Evolutionary conservation across 352 stramenopile species (phyloP).

Genomic region (Pythium folliculosum): DNA sequence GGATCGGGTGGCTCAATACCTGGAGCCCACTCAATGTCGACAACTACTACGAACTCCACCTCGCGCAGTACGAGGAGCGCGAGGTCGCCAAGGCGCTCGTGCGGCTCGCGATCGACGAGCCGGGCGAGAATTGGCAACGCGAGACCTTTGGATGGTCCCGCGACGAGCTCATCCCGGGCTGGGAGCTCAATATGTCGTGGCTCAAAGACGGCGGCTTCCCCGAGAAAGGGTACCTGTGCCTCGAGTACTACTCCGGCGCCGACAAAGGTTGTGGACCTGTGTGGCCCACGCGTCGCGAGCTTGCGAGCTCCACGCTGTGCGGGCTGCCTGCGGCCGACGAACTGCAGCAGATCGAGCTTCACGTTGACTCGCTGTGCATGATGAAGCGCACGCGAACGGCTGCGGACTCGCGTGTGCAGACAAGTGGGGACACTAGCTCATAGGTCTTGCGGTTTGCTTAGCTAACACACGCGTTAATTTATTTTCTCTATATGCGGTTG

Average conservation of each 20-base stretch:
- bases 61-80: conserved; percentile 70
- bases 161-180: conserved; percentile 76
- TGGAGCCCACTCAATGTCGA: conserved; percentile 68
- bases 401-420: neutral
- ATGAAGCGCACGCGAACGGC: conserved; percentile 25
- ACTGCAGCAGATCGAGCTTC: conserved; percentile 43
- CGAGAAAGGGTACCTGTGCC: conserved; percentile 71
- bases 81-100: conserved; percentile 76
- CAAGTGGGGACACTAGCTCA: too few relatives aligned
- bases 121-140: conserved; percentile 78
- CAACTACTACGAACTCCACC: conserved; percentile 78
- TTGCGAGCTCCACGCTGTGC: conserved; percentile 52
- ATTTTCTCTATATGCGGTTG: conserved; percentile 13
- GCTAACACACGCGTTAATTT: neutral
- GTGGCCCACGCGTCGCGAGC: conserved; percentile 61
- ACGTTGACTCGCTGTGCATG: conserved; percentile 64
- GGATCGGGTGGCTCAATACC: conserved; percentile 73
- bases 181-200: conserved; percentile 83
- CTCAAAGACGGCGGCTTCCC: conserved; percentile 78
- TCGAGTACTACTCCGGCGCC: conserved; percentile 79
- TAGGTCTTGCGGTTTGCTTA: neutral
- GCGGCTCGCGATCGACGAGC: conserved; percentile 76
- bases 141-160: conserved; percentile 79
- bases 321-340: conserved; percentile 46
- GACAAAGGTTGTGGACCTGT: conserved; percentile 73